These are phyloP conservation scores for Aspergillus viridinutans DNA, from an alignment of 2,329 filamentous ascomycete species.

Conservation along the genomic window DNA sequence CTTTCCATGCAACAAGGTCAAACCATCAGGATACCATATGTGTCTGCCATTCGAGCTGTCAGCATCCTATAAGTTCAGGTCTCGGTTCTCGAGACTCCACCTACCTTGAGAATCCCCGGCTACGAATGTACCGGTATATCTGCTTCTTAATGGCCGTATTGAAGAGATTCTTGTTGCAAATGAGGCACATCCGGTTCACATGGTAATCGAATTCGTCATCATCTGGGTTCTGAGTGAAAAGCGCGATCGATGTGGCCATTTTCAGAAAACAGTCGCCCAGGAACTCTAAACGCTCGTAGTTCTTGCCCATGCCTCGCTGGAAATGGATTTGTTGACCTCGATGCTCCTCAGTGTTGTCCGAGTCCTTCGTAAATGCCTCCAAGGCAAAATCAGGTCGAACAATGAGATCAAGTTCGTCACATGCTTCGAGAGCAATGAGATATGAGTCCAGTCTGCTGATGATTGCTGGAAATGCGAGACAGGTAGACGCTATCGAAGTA, in stretches of 20 bases:
- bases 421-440: constrained; percentile 75
- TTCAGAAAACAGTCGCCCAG: constrained; percentile 92
- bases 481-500: constrained; percentile 64
- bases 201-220: constrained; percentile 84
- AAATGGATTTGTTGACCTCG: constrained; percentile 65
- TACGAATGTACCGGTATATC: constrained; percentile 73
- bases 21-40: constrained; percentile 81
- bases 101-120: constrained; percentile 70
- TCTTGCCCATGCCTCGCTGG: constrained; percentile 81
- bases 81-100: constrained; percentile 5
- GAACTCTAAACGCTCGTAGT: constrained; percentile 93
- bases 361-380: constrained; percentile 90
- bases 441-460: constrained; percentile 79
- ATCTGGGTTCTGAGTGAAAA: constrained; percentile 72
- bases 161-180: constrained; percentile 89
- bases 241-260: constrained; percentile 85
- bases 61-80: neutral
- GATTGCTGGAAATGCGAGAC: constrained; percentile 74
- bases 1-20: constrained; percentile 72
- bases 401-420: constrained; percentile 58
- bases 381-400: constrained; percentile 68
- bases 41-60: constrained; percentile 45
- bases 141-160: constrained; percentile 65
- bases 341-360: constrained; percentile 75
- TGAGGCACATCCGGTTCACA: constrained; percentile 80